Evolutionary conservation across 768 basidiomycete species (phyloP).

Genomic region (Pholiota conissans): DNA sequence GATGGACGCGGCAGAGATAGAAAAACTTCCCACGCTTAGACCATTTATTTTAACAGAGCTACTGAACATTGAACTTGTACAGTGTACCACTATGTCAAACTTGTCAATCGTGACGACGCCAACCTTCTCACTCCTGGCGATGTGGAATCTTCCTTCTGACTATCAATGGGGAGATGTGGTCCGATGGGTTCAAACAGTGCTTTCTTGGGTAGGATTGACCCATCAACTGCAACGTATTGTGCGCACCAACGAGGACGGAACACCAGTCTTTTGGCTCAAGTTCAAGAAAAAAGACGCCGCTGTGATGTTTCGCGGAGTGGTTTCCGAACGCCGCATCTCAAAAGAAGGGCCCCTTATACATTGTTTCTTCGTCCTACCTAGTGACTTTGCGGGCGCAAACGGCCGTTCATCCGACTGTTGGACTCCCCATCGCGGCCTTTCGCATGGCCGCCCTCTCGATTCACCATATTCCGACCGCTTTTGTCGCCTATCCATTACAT

Average conservation of each 20-base stretch:
- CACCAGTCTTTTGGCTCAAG: background rate
- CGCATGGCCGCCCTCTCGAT: no score
- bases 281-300: background rate
- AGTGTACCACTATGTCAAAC: no score
- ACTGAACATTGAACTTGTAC: no score
- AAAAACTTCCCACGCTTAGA: no score
- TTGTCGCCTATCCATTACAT: no score
- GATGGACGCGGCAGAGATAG: no score
- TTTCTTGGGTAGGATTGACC: background rate
- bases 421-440: no score
- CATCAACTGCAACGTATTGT: background rate
- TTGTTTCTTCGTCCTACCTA: background rate
- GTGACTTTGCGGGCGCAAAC: background rate
- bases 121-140: background rate
- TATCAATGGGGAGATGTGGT: background rate
- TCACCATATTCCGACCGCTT: no score
- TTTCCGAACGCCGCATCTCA: background rate
- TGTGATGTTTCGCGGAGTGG: background rate
- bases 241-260: background rate
- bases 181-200: background rate
- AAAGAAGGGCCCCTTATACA: background rate
- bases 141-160: background rate
- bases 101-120: no score
- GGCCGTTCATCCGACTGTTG: no score
- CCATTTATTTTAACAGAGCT: no score